These are phyloP conservation scores for Vicia villosa DNA, from an alignment of 306 rosid species.

Conservation along the genomic window DNA sequence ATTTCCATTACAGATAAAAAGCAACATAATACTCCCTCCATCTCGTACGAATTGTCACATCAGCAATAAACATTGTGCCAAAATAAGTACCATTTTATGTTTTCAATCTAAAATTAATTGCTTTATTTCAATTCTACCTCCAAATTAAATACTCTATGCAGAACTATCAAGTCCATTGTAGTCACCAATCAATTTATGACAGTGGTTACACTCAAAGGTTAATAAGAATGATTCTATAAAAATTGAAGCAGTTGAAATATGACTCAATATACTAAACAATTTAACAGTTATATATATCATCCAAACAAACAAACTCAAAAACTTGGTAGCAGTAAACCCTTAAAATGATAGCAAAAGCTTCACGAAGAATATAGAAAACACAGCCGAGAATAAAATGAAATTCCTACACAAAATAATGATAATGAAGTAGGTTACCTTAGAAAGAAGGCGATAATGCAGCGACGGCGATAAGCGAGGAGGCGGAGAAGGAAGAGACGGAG, in stretches of 20 bases:
- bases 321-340: not conserved
- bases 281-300: not conserved
- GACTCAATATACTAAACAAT: not conserved
- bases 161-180: no score
- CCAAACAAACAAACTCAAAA: not conserved
- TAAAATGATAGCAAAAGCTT: not conserved
- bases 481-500: not conserved
- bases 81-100: no score
- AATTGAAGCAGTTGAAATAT: not conserved
- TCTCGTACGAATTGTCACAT: not conserved
- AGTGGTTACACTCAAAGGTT: no score
- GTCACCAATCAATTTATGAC: no score
- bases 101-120: no score
- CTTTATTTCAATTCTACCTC: no score
- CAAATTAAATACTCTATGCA: no score
- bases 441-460: not conserved
- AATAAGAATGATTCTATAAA: no score
- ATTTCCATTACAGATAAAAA: not conserved
- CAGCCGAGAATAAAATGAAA: not conserved
- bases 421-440: not conserved
- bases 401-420: not conserved
- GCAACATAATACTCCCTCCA: not conserved
- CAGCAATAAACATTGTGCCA: not conserved
- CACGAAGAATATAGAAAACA: not conserved
- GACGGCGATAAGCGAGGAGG: not conserved